Conservation (phyloP, 768 basidiomycete species). For the Podaxis pistillaris region DNA sequence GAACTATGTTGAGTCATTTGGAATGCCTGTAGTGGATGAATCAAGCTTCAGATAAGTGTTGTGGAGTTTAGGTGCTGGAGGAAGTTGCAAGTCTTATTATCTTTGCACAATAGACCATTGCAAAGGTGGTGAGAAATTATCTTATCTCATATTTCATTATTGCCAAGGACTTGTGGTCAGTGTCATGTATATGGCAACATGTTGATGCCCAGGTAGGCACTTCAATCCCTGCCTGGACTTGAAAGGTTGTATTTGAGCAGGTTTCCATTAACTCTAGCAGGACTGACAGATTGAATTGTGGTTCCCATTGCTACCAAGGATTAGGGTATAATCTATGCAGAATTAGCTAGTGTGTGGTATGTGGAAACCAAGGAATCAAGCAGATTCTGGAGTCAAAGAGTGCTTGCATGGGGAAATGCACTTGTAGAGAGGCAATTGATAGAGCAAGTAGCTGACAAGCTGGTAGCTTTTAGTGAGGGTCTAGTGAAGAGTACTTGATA, state of each 20-base stretch:
- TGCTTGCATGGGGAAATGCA: slow-evolving; percentile 31
- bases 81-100: not conserved
- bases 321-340: slow-evolving; percentile 39
- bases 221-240: too few relatives aligned
- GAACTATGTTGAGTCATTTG: slow-evolving; percentile 24
- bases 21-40: not conserved
- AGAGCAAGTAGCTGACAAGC: slow-evolving; percentile 34
- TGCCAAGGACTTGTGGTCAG: too few relatives aligned
- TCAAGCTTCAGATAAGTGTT: not conserved
- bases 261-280: too few relatives aligned
- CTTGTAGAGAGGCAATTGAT: slow-evolving; percentile 34
- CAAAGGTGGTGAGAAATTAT: not conserved
- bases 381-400: slow-evolving; percentile 37
- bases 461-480: slow-evolving; percentile 24
- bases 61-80: not conserved
- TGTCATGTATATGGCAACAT: too few relatives aligned
- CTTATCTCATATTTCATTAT: not conserved
- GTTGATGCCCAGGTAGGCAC: too few relatives aligned
- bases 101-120: not conserved
- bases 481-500: not conserved
- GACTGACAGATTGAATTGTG: too few relatives aligned
- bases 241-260: too few relatives aligned
- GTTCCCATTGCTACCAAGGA: too few relatives aligned
- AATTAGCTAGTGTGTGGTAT: slow-evolving; percentile 45
- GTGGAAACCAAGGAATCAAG: slow-evolving; percentile 21